Evolutionary conservation across 176 grass and related monocot species (phyloP).

Genomic region (Carex cristatella): DNA sequence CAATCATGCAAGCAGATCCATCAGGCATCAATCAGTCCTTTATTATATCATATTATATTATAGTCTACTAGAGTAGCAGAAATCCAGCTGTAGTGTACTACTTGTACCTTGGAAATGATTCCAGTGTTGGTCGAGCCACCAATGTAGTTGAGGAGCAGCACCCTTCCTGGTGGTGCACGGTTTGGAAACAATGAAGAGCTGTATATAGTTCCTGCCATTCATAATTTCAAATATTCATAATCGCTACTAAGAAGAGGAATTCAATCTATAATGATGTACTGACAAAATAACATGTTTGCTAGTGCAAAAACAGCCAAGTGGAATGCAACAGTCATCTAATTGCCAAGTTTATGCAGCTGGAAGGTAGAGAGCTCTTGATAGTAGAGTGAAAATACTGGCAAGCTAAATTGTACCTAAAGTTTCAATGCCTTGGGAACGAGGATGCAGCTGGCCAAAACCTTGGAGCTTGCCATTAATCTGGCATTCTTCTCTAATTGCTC

Average conservation of each 20-base stretch:
- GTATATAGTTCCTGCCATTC: slow-evolving; percentile 78
- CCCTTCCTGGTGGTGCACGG: slow-evolving; percentile 78
- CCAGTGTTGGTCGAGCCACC: slow-evolving; percentile 85
- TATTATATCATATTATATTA: neutral
- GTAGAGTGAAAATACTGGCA: neutral
- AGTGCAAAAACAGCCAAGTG: no score
- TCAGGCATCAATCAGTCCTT: neutral
- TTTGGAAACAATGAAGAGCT: slow-evolving; percentile 90
- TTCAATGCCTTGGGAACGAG: slow-evolving; percentile 83
- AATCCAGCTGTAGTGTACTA: neutral
- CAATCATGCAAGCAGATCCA: neutral
- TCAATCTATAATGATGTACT: no score
- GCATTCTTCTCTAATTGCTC: slow-evolving; percentile 80
- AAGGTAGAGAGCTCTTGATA: neutral
- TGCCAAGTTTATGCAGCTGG: neutral
- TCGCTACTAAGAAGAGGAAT: no score
- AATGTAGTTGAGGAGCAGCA: slow-evolving; percentile 90
- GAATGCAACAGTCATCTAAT: no score
- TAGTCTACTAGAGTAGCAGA: neutral
- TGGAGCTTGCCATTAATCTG: slow-evolving; percentile 75
- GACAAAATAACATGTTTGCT: no score
- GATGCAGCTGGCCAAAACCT: slow-evolving; percentile 94
- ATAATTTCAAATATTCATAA: neutral
- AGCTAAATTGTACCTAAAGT: slow-evolving; percentile 65
- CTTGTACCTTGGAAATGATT: slow-evolving; percentile 71